phyloP scores from a whole-genome alignment of 495 filamentous ascomycete genomes.

The Penicillium roqueforti region DNA sequence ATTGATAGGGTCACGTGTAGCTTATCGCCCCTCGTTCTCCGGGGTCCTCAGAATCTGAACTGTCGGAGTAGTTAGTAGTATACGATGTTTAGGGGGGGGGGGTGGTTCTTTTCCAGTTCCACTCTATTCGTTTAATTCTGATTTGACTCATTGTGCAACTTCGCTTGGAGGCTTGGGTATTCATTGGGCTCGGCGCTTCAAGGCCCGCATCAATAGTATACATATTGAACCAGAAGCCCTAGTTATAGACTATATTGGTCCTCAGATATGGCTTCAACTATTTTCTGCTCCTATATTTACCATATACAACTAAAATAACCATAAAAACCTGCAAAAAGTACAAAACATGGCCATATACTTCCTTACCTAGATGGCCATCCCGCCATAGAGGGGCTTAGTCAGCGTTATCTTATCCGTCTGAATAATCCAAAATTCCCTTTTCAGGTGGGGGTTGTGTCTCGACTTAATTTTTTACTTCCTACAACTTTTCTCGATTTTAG shows the following conservation, averaged over 20 bases:
- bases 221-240: not conserved
- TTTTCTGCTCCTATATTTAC: not conserved
- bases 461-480: constrained; percentile 14
- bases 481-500: constrained; percentile 12
- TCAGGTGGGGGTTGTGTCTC: constrained; percentile 25
- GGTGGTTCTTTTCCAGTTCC: not conserved
- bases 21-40: constrained; percentile 34
- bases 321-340: not conserved
- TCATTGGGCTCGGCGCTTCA: constrained; percentile 5
- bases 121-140: not conserved
- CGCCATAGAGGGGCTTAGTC: constrained; percentile 19
- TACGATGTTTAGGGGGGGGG: not conserved
- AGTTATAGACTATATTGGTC: not conserved
- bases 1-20: constrained; percentile 36
- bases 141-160: constrained; percentile 3
- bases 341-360: constrained; percentile 1
- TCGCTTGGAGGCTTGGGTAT: constrained; percentile 11
- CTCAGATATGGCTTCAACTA: not conserved
- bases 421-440: constrained; percentile 35
- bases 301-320: not conserved
- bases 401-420: constrained; percentile 35
- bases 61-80: no score
- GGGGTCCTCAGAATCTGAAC: constrained; percentile 15
- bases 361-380: not conserved
- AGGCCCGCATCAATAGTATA: constrained; percentile 1